Evolutionary conservation across 345 rosid species (phyloP).

Genomic region (Rhizophora mangle): DNA sequence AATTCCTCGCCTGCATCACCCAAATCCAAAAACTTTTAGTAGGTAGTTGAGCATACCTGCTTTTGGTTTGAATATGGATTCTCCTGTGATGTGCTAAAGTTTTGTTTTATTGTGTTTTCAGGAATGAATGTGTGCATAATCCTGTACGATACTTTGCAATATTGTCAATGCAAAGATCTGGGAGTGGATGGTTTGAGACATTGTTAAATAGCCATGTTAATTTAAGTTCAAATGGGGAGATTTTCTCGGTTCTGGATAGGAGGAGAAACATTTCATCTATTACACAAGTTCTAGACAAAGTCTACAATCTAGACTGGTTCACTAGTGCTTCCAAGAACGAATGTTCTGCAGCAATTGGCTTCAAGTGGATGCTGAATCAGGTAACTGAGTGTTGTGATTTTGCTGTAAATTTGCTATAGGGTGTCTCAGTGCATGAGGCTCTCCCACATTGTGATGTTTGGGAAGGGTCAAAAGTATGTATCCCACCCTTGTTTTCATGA

Average conservation of each 20-base stretch:
- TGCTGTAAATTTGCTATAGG: slow-evolving; percentile 1
- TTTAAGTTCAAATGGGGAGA: slow-evolving; percentile 86
- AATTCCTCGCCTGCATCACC: slow-evolving; percentile 55
- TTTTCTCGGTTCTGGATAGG: slow-evolving; percentile 54
- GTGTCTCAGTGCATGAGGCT: too few relatives aligned
- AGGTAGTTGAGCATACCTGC: slow-evolving; percentile 37
- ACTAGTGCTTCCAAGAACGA: slow-evolving; percentile 82
- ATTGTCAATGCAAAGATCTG: slow-evolving; percentile 90
- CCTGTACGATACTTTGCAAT: slow-evolving; percentile 75
- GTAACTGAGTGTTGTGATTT: slow-evolving; percentile 23
- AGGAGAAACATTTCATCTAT: slow-evolving; percentile 61
- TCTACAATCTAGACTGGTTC: slow-evolving; percentile 77
- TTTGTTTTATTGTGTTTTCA: slow-evolving; percentile 18
- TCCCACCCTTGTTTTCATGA: too few relatives aligned
- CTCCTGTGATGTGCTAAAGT: background rate
- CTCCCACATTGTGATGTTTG: too few relatives aligned
- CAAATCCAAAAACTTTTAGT: slow-evolving; percentile 62
- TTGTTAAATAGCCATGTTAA: slow-evolving; percentile 76
- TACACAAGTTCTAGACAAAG: slow-evolving; percentile 53
- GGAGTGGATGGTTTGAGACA: slow-evolving; percentile 97
- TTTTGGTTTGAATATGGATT: slow-evolving; percentile 4
- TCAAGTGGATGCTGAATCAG: slow-evolving; percentile 97
- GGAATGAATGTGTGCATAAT: slow-evolving; percentile 63
- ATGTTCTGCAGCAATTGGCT: slow-evolving; percentile 85
- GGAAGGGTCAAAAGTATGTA: too few relatives aligned